A percentile compares a stretch with the other conserved stretches of the same genome.
These are phyloP conservation scores for Takashimella tepidaria DNA, from an alignment of 1,284 basidiomycete species.

Conservation along the genomic window DNA sequence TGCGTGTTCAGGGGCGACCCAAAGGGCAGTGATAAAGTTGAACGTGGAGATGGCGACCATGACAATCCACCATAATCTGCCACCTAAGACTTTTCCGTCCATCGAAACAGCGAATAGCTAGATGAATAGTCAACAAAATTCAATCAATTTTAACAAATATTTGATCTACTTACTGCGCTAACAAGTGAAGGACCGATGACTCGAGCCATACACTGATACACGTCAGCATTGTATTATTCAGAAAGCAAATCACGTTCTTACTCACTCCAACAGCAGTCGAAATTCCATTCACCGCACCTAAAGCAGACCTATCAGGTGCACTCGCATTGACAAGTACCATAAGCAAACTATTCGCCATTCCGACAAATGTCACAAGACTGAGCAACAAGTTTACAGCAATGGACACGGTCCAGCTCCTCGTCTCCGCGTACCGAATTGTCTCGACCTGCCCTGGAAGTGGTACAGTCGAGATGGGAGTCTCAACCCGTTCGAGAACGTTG, in stretches of 20 bases:
- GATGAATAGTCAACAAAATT: not conserved
- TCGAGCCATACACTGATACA: conserved; percentile 33
- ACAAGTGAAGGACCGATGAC: conserved; percentile 41
- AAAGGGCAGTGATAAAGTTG: conserved; percentile 21
- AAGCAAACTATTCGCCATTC: conserved; percentile 28
- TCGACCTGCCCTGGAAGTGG: not conserved
- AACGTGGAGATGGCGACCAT: conserved; percentile 29
- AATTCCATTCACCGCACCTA: conserved; percentile 45
- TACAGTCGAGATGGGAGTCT: conserved; percentile 16
- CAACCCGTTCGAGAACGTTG: conserved; percentile 23
- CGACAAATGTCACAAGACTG: conserved; percentile 31
- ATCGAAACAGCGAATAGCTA: conserved; percentile 44
- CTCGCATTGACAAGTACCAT: conserved; percentile 43
- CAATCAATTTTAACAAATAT: too few species aligned
- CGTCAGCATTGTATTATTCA: not conserved
- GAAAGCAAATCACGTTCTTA: conserved; percentile 1
- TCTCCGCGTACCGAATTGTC: conserved; percentile 15
- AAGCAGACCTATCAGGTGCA: conserved; percentile 35
- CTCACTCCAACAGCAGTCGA: conserved; percentile 36
- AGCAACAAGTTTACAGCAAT: conserved; percentile 35
- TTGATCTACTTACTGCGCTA: conserved; percentile 26
- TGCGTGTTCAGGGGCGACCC: conserved; percentile 14
- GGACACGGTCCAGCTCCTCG: conserved; percentile 28
- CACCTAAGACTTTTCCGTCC: conserved; percentile 35
- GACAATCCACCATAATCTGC: conserved; percentile 44